Conservation (phyloP, 2,329 filamentous ascomycete species). For the Xylariomycetidae sp. region DNA sequence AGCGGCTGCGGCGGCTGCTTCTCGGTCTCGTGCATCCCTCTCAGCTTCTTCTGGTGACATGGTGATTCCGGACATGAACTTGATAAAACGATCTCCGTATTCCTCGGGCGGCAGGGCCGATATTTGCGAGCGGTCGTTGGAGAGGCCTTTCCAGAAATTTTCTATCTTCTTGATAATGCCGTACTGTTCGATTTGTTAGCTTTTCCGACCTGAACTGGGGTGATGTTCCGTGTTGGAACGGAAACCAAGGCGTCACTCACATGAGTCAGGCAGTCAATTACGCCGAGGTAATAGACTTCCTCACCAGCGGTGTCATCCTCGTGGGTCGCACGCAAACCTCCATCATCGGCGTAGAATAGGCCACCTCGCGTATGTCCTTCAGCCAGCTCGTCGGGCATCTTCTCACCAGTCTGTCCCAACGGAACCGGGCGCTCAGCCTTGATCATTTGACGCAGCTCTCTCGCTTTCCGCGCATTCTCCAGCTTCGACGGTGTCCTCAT, state of each 20-base stretch:
- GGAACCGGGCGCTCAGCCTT: constrained; percentile 91
- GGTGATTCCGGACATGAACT: constrained; percentile 86
- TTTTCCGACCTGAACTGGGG: too few species aligned
- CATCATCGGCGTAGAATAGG: constrained; percentile 92
- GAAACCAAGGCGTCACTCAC: constrained; percentile 50
- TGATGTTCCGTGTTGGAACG: constrained; percentile 10
- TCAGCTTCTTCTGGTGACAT: constrained; percentile 83
- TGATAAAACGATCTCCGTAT: constrained; percentile 90
- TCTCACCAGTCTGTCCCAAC: constrained; percentile 74
- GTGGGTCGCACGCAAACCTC: constrained; percentile 87
- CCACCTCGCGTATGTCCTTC: constrained; percentile 65
- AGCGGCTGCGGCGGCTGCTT: constrained; percentile 43
- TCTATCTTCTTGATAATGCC: constrained; percentile 91
- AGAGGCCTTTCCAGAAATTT: constrained; percentile 94
- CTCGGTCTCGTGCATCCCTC: constrained; percentile 56
- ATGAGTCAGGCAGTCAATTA: constrained; percentile 96
- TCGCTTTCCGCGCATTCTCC: constrained; percentile 85
- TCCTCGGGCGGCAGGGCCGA: constrained; percentile 85
- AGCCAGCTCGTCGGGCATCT: constrained; percentile 86
- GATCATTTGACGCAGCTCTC: constrained; percentile 86
- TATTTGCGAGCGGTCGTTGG: constrained; percentile 77
- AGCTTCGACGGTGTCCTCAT: constrained; percentile 89
- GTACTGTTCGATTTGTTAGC: constrained; percentile 55
- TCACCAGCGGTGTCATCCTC: constrained; percentile 81
- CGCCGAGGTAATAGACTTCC: constrained; percentile 95